Evolutionary conservation across 2,329 filamentous ascomycete species (phyloP).

Genomic region (Talaromyces islandicus): DNA sequence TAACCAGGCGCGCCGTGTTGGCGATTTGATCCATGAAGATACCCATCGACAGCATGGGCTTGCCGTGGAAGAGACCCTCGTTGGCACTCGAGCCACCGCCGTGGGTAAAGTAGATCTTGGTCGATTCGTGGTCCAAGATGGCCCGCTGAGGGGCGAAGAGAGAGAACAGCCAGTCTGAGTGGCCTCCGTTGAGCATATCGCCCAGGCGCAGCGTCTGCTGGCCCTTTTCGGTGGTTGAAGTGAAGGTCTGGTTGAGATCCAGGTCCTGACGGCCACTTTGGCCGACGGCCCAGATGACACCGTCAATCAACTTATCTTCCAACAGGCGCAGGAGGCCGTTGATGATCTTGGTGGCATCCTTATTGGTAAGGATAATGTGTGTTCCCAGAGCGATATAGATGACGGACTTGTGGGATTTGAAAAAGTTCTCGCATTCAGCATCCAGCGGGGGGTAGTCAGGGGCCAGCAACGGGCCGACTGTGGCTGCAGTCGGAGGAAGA

Average conservation of each 20-base stretch:
- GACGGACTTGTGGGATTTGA: slow-evolving; percentile 23
- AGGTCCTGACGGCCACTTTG: slow-evolving; percentile 16
- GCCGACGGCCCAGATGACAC: slow-evolving; percentile 34
- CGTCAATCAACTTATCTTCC: slow-evolving; percentile 28
- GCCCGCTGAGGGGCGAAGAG: slow-evolving; percentile 39
- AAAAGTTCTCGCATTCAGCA: slow-evolving; percentile 21
- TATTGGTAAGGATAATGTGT: slow-evolving; percentile 29
- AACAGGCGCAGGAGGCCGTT: slow-evolving; percentile 23
- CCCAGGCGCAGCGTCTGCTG: slow-evolving; percentile 8
- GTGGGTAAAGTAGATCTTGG: slow-evolving; percentile 36
- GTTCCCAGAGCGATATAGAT: slow-evolving; percentile 41
- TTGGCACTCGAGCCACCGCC: slow-evolving; percentile 39
- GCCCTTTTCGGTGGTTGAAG: slow-evolving; percentile 1
- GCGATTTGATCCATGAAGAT: slow-evolving; percentile 40
- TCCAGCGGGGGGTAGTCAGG: slow-evolving; percentile 30
- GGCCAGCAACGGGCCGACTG: slow-evolving; percentile 37
- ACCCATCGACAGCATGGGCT: slow-evolving; percentile 29
- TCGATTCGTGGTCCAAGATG: slow-evolving; percentile 30
- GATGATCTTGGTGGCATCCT: slow-evolving; percentile 28
- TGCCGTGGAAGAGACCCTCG: slow-evolving; percentile 37
- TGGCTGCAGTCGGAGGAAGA: slow-evolving; percentile 33
- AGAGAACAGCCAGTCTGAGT: slow-evolving; percentile 26
- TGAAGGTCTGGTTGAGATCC: slow-evolving; percentile 3
- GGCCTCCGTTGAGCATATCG: slow-evolving; percentile 22
- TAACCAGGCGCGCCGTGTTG: slow-evolving; percentile 31